Base-by-base conservation (phyloP, 306 rosid species). In the Delonix regia region DNA sequence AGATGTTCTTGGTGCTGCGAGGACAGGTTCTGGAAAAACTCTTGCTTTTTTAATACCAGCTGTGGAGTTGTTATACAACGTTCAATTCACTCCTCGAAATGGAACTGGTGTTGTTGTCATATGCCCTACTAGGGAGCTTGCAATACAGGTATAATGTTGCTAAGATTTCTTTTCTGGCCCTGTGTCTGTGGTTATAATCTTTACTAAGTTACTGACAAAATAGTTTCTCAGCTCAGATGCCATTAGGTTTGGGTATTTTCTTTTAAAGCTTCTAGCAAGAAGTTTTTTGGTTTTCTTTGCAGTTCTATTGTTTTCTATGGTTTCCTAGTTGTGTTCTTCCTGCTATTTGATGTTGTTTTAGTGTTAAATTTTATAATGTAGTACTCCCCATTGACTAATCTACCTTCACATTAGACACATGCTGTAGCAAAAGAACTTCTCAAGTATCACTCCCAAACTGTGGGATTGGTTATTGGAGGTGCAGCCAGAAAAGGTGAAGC, bases 11-110 rank as follows among this genome's bases (percentile, higher is more conserved):
- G 99, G 98, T 73, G 99, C 99, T 67, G 99, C 99, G 1, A 91
- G 99, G 71, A 95, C 99, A 5, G 99, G 99, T 59, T 88, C 99
- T 16, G 99, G 99, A 1, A 95, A 95, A 84, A 95, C 99, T 13
- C 97, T 93, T 66, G 97, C 99, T 12, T 95, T 95, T 76, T 81
- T 95, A 57, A 80, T 95, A 80, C 99, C 99, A 19, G 99, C 98
- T 41, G 87, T 89, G 36, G 99, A 95, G 89, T 62, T 95, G 81
- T 71, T 95, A 64, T 71, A 82, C 80, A 84, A 84, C 19, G 76
- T 81, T 1, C 76, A 53, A 67, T 93, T 95, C 61, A 52, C 94
- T 16, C 87, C 97, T 13, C 96, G 94, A 0, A 91, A 91, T 51
- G 99, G 99, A 59, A 80, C 89, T 0, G 99, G 98, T 64, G 97